Evolutionary conservation across 108 stramenopile species (phyloP).

Genomic region (Fistulifera solaris): DNA sequence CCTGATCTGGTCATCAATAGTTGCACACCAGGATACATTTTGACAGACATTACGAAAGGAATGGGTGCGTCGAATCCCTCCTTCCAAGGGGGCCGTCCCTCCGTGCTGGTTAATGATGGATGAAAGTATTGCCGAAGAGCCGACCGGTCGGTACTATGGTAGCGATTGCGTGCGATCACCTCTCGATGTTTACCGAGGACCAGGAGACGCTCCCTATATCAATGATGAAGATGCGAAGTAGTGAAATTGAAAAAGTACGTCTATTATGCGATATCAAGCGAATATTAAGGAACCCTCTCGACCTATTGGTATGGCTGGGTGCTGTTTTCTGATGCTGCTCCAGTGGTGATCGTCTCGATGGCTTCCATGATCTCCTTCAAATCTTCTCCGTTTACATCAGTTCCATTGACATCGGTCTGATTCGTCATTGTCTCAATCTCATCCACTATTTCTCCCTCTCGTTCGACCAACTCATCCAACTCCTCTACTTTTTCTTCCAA

Average conservation of each 20-base stretch:
- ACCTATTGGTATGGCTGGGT: no score
- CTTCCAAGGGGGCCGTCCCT: constrained; percentile 35
- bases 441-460: neutral
- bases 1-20: constrained; percentile 38
- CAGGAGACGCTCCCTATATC: constrained; percentile 46
- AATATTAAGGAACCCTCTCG: no score
- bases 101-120: constrained; percentile 25
- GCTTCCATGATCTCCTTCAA: no score
- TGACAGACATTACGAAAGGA: constrained; percentile 38
- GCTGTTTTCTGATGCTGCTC: no score
- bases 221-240: neutral
- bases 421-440: neutral
- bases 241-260: no score
- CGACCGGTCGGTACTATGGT: constrained; percentile 46
- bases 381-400: no score
- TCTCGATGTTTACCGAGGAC: constrained; percentile 36
- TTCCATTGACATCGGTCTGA: neutral
- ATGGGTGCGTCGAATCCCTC: constrained; percentile 31
- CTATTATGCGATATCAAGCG: no score
- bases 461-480: neutral
- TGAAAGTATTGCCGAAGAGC: constrained; percentile 21
- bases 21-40: constrained; percentile 43
- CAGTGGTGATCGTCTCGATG: no score
- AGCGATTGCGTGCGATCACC: constrained; percentile 42
- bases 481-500: constrained; percentile 1